Percentiles rank a stretch among this genome's conserved stretches.
phyloP scores from a whole-genome alignment of 169 alveolate genomes.

The Plasmodium knowlesi region DNA sequence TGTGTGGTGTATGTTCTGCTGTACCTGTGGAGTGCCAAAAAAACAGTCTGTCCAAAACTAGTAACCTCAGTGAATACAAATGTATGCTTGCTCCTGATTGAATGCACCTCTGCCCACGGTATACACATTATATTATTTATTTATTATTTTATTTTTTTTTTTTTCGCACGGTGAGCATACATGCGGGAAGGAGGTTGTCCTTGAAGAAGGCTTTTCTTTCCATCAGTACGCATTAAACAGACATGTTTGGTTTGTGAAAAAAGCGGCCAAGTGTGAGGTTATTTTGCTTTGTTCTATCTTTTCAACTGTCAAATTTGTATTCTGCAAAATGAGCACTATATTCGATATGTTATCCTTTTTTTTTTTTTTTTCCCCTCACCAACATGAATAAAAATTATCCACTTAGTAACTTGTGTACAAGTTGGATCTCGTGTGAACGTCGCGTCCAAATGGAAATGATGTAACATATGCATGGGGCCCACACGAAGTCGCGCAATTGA shows the following conservation, averaged over 20 bases:
- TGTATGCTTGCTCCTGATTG: not conserved
- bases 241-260: not conserved
- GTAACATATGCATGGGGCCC: slow-evolving; percentile 4
- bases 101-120: not conserved
- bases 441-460: not conserved
- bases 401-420: not conserved
- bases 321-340: not conserved
- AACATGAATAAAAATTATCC: not conserved
- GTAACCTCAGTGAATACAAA: not conserved
- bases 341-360: not conserved
- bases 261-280: not conserved
- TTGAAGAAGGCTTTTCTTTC: not conserved
- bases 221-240: not conserved
- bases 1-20: not conserved
- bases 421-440: slow-evolving; percentile 3
- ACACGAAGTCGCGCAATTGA: not conserved
- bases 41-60: not conserved
- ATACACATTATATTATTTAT: not conserved
- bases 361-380: not conserved
- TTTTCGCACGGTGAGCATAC: not conserved
- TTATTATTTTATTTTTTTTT: too few relatives aligned
- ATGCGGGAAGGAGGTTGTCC: not conserved
- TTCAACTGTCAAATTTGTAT: not conserved
- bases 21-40: not conserved
- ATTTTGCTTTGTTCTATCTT: not conserved